Evolutionary conservation across 345 rosid species (phyloP).

Genomic region (Citrus cavaleriei): DNA sequence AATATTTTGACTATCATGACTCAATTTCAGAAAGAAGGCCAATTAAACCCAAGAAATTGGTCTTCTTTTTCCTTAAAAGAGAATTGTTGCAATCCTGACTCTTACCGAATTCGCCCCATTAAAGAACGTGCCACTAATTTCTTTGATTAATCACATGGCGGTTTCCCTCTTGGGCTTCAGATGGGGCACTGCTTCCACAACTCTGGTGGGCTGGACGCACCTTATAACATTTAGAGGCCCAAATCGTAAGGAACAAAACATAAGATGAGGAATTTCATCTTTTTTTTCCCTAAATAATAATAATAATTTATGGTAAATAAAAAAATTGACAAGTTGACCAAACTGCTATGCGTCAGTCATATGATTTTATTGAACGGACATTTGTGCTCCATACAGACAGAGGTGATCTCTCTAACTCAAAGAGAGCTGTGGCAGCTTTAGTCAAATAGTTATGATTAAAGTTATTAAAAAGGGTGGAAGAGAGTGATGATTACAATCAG

Average conservation of each 20-base stretch:
- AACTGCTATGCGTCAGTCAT: background rate
- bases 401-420: background rate
- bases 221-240: no score
- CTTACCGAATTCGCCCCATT: background rate
- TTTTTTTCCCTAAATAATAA: no score
- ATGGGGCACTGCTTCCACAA: background rate
- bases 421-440: conserved; percentile 16
- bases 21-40: background rate
- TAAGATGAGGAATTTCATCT: no score
- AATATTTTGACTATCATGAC: background rate
- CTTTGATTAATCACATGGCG: background rate
- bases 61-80: no score
- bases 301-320: no score
- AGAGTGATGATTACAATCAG: conserved; percentile 14
- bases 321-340: background rate
- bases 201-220: background rate
- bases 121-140: background rate
- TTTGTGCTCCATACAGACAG: background rate
- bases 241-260: no score
- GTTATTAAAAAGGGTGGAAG: conserved; percentile 8
- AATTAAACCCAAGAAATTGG: no score
- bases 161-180: background rate
- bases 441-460: conserved; percentile 12
- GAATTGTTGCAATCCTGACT: no score
- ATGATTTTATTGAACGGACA: background rate